phyloP scores from a whole-genome alignment of 75 land plant genomes.

The Pinus taeda region DNA sequence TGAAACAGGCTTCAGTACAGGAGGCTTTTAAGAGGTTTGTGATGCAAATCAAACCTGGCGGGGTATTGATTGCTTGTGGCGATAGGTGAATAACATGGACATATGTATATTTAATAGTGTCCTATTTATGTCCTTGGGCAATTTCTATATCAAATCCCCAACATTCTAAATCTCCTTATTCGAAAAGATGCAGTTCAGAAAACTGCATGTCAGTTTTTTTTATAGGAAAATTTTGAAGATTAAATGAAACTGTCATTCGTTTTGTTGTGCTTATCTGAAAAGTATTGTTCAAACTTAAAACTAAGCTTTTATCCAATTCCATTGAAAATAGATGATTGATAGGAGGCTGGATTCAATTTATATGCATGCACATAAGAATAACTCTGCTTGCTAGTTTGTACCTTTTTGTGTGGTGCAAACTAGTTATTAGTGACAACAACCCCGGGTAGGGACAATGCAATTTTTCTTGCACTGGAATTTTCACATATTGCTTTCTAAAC shows the following conservation, averaged over 20 bases:
- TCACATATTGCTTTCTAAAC: too few species aligned
- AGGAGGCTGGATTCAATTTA: neutral
- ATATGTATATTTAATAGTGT: neutral
- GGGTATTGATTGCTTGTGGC: conserved; percentile 47
- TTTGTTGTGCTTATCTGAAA: neutral
- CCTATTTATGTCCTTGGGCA: neutral
- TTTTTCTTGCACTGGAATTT: too few species aligned
- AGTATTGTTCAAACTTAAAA: neutral
- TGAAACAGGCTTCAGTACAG: conserved; percentile 43
- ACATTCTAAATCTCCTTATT: neutral
- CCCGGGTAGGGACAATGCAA: too few species aligned
- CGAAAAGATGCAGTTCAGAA: neutral
- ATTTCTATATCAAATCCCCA: too few species aligned
- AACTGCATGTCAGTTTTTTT: neutral
- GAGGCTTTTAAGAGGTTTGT: conserved; percentile 47
- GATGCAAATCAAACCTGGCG: conserved; percentile 46
- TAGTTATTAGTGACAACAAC: too few species aligned
- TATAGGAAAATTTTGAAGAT: neutral
- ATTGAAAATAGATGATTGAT: neutral
- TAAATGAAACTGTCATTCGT: neutral
- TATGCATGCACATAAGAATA: neutral
- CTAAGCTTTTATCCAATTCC: neutral
- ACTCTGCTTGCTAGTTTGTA: neutral
- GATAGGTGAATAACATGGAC: conserved; percentile 36
- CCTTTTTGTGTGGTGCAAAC: too few species aligned